Conservation (phyloP, 345 rosid species). For the Microcos paniculata region DNA sequence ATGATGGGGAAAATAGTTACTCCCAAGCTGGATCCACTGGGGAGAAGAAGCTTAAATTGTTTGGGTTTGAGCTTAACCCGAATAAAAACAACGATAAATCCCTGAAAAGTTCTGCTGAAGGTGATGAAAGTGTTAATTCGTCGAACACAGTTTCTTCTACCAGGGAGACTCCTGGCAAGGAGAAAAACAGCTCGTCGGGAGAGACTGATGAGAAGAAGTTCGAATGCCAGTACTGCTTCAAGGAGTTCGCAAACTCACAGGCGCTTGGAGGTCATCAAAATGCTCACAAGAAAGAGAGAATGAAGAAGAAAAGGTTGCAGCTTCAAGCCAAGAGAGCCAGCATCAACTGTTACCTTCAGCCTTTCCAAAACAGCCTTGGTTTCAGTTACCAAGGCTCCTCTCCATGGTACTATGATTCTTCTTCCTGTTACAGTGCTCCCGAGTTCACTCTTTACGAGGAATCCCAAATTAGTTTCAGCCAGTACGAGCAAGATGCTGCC, state of each 20-base stretch:
- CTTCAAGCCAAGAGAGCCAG: slow-evolving; percentile 84
- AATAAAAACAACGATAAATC: slow-evolving; percentile 5
- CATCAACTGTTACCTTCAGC: slow-evolving; percentile 62
- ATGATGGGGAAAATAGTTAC: slow-evolving; percentile 35
- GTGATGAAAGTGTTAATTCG: slow-evolving; percentile 69
- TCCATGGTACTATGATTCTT: slow-evolving; percentile 48
- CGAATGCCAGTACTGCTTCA: slow-evolving; percentile 88
- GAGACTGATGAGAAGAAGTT: slow-evolving; percentile 47
- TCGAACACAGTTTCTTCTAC: slow-evolving; percentile 41
- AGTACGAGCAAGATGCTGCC: slow-evolving; percentile 27
- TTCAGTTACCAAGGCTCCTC: slow-evolving; percentile 26
- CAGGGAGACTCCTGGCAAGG: slow-evolving; percentile 20
- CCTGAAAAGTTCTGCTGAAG: slow-evolving; percentile 37
- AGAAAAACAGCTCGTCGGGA: slow-evolving; percentile 11
- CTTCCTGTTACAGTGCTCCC: slow-evolving; percentile 21
- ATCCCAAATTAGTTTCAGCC: slow-evolving; percentile 67
- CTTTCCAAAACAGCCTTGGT: slow-evolving; percentile 40
- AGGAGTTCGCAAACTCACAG: slow-evolving; percentile 91
- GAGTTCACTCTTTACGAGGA: slow-evolving; percentile 43
- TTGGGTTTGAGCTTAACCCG: slow-evolving; percentile 77
- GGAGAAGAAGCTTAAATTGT: slow-evolving; percentile 62
- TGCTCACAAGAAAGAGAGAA: slow-evolving; percentile 96
- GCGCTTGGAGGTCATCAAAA: slow-evolving; percentile 99
- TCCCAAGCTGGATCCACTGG: slow-evolving; percentile 36
- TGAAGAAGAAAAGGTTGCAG: slow-evolving; percentile 87